Evolutionary conservation across 306 rosid species (phyloP).

Genomic region (Ziziphus jujuba): DNA sequence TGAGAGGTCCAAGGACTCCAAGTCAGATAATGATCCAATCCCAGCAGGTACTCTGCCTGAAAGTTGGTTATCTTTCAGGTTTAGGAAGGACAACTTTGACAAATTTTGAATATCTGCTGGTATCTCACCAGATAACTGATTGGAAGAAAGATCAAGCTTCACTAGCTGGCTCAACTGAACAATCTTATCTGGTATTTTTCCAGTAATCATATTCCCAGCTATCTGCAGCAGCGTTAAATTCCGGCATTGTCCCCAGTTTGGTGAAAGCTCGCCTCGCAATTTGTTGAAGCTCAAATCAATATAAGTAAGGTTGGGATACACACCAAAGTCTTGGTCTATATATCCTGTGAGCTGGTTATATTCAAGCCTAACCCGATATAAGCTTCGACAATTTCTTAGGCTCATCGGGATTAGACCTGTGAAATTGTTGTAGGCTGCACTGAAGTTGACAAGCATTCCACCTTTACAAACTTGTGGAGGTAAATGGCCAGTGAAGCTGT

Average conservation of each 20-base stretch:
- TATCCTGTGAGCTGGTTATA: too few relatives aligned
- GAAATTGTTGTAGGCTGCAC: slow-evolving; percentile 45
- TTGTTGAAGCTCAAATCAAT: too few relatives aligned
- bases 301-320: too few relatives aligned
- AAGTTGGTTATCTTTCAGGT: slow-evolving; percentile 36
- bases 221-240: slow-evolving; percentile 34
- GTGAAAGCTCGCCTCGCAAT: too few relatives aligned
- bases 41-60: slow-evolving; percentile 40
- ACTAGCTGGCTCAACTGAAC: slow-evolving; percentile 25
- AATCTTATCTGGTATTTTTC: slow-evolving; percentile 46
- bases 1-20: slow-evolving; percentile 42
- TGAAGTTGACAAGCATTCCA: slow-evolving; percentile 48
- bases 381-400: slow-evolving; percentile 38
- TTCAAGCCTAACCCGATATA: slow-evolving; percentile 48
- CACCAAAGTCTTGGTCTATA: too few relatives aligned
- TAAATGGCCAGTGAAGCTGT: slow-evolving; percentile 48
- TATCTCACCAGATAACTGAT: slow-evolving; percentile 47
- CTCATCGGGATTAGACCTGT: slow-evolving; percentile 47
- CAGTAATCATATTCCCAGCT: slow-evolving; percentile 40
- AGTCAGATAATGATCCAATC: slow-evolving; percentile 39
- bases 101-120: slow-evolving; percentile 37
- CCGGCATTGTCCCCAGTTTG: slow-evolving; percentile 48
- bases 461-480: slow-evolving; percentile 52
- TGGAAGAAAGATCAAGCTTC: slow-evolving; percentile 40
- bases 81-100: slow-evolving; percentile 20